Conservation (phyloP, 192 early-diverging fungal genomes). For the Mortierella alpina region DNA sequence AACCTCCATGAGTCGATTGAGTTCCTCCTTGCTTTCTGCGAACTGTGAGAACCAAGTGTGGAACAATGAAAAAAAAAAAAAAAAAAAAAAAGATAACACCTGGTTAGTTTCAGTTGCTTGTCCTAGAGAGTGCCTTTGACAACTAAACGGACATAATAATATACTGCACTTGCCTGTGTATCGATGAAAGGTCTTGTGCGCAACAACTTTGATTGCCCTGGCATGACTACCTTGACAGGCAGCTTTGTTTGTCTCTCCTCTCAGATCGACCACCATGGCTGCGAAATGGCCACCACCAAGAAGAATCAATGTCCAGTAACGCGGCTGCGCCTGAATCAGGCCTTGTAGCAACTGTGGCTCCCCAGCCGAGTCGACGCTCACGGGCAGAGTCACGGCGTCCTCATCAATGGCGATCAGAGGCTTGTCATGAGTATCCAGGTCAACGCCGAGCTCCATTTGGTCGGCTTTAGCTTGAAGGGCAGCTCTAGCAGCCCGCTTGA, state of each 20-base stretch:
- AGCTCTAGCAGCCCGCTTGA: slow-evolving; percentile 15
- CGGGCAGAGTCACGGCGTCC: too few relatives aligned
- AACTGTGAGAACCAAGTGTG: slow-evolving; percentile 44
- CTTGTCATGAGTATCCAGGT: too few relatives aligned
- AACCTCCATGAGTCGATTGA: slow-evolving; percentile 67
- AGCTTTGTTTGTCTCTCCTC: neutral
- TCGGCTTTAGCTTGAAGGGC: too few relatives aligned
- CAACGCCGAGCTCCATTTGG: too few relatives aligned
- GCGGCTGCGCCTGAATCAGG: neutral
- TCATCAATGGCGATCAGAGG: too few relatives aligned
- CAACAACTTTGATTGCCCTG: slow-evolving; percentile 58
- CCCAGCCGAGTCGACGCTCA: too few relatives aligned
- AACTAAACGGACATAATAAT: too few relatives aligned
- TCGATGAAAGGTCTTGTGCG: slow-evolving; percentile 92
- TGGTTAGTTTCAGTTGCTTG: neutral
- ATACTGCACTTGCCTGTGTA: slow-evolving; percentile 77
- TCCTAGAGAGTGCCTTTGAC: neutral
- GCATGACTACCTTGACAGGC: slow-evolving; percentile 4
- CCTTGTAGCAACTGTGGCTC: neutral
- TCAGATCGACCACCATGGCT: slow-evolving; percentile 82
- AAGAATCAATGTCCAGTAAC: slow-evolving; percentile 80
- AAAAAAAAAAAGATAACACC: neutral
- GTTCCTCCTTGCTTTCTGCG: slow-evolving; percentile 94
- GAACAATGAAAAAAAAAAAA: neutral
- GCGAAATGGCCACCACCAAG: slow-evolving; percentile 89